Evolutionary conservation across 2,329 filamentous ascomycete genomes (phyloP), one percentile per base, ranked within the genome.

Genomic region (Arthrobotrys conoides): DNA sequence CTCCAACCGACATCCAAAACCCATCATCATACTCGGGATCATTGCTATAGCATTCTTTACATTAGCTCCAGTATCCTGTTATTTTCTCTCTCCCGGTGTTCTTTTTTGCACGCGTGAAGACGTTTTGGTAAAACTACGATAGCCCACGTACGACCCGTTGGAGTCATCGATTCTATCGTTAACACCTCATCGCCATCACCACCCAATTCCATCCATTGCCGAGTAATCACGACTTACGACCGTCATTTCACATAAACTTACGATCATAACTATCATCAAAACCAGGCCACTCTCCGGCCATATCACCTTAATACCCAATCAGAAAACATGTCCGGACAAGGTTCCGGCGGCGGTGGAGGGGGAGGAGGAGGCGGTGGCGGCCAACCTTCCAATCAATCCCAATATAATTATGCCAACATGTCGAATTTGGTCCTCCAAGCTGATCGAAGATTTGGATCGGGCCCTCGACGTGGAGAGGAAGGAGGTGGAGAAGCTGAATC

Each of bases 371-470:
- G 91, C 75, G 80, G 81, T 85, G 88, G 90, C 85, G 88, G 91
- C 83, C 90, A 89, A 61, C 73, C 73, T 12, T 51, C 49, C 86
- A 90, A 96, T 91, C 92, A 97, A 83, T 94, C 93, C 86, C 94
- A 97, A 86, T 97, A 97, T 89, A 97, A 97, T 86, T 97, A 97
- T 90, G 94, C 94, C 90, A 94, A 93, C 85, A 98, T 99, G 96
- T 99, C 96, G 87, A 99, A 99, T 90, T 92, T 99, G 93, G 96
- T 99, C 84, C 93, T 99, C 90, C 96, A 99, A 92, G 94, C 94
- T 87, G 96, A 99, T 88, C 92, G 94, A 87, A 92, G 96, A 83
- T 98, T 99, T 84, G 92, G 97, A 83, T 72, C 75, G 12, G 75
- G 75, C 4, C 93, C 93, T 81, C 91, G 96, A 84, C 91, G 94